Evolutionary conservation across 108 stramenopile species (phyloP).

Genomic region (Conticribra guillardii): DNA sequence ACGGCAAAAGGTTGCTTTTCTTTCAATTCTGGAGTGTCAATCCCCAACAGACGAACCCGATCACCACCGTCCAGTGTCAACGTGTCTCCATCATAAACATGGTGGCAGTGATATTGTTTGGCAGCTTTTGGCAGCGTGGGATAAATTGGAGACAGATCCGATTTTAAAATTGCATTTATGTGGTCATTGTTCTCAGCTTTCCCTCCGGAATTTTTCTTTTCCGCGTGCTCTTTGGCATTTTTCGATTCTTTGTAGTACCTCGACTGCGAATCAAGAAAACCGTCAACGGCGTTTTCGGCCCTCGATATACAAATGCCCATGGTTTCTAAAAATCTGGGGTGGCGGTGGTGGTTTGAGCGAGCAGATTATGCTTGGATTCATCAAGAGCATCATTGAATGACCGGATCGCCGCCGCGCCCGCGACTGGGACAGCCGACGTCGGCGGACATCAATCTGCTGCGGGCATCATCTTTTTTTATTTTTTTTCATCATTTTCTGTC

Average conservation of each 20-base stretch:
- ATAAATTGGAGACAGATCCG: constrained; percentile 54
- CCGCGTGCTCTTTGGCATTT: constrained; percentile 22
- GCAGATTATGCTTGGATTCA: not conserved
- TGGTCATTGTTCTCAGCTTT: constrained; percentile 1
- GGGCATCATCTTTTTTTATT: too few species aligned
- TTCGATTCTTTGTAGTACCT: constrained; percentile 41
- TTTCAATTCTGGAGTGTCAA: constrained; percentile 85
- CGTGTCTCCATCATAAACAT: constrained; percentile 86
- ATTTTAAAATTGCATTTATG: constrained; percentile 26
- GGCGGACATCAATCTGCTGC: too few species aligned
- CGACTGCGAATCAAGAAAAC: constrained; percentile 39
- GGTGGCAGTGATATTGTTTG: constrained; percentile 54
- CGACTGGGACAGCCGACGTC: too few species aligned
- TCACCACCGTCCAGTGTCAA: constrained; percentile 64
- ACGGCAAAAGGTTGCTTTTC: constrained; percentile 76
- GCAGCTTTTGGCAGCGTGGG: constrained; percentile 56
- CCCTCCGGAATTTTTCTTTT: constrained; percentile 8
- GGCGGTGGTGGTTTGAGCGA: not conserved
- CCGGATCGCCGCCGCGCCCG: too few species aligned
- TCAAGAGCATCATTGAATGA: not conserved
- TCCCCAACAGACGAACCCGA: constrained; percentile 73
- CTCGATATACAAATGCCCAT: constrained; percentile 39
- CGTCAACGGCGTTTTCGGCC: constrained; percentile 32
- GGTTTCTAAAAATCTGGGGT: not conserved
- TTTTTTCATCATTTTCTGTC: too few species aligned